Evolutionary conservation across 331 rosid species (phyloP), one percentile per base, ranked within the genome.

Genomic region (Telfairia occidentalis): DNA sequence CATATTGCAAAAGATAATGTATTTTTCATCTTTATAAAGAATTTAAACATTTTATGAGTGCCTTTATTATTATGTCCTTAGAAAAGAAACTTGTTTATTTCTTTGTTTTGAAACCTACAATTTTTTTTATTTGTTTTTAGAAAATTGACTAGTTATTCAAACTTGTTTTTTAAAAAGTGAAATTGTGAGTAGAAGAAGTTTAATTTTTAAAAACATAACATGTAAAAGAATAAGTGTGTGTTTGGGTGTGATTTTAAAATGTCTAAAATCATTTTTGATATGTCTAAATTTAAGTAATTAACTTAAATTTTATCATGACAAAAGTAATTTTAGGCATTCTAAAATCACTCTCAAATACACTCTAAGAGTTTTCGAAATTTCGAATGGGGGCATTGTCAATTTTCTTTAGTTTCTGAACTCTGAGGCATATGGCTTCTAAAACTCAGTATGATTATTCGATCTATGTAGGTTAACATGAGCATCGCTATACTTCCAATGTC

Each of bases 401-500:
- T 32, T 32, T 32, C 2, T 32, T 32, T 32, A 32, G 2, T 32
- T 32, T 32, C 37, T 32, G 5, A 32, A 32, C 2, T 32, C 37
- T 29, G 48, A 24, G 38, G 48, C 71, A 37, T n/a, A 34, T 34
- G 16, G 45, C 13, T 61, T 34, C 7, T 61, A 18, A 3, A 9
- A n/a, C 34, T 9, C 0, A 19, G 9, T 63, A 16, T 63, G 71
- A 18, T 37, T 63, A 29, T 63, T 63, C 12, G 66, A 8, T 49
- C 19, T 74, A 50, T 80, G 75, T 89, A 95, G 97, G 98, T 95
- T 75, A 95, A 95, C 78, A 95, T 95, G 99, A 95, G 99, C 85
- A 92, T 95, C 77, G 99, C 99, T 46, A 95, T 92, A 81, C 99
- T 95, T 83, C 99, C 99, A 16, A 95, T 95, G 99, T 88, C 99